Percentiles rank a stretch among this genome's conserved stretches.
Conservation (phyloP, 345 rosid genomes). For the Corchorus capsularis region DNA sequence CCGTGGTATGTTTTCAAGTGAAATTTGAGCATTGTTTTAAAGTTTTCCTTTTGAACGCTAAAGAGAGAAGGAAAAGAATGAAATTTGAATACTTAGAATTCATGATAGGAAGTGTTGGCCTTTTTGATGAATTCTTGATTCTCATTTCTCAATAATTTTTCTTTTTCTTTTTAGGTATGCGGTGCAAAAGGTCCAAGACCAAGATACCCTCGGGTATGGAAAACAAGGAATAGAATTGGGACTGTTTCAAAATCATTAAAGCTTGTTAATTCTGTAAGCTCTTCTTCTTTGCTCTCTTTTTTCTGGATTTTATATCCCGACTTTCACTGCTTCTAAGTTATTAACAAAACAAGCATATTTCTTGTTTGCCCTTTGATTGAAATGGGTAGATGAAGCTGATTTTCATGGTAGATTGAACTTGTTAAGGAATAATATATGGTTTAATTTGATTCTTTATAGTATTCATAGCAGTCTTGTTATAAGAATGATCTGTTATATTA, state of each 20-base stretch:
- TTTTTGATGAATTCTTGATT: neutral
- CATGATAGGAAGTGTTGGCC: neutral
- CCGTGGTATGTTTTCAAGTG: conserved; percentile 50
- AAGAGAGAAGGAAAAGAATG: no score
- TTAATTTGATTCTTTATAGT: neutral
- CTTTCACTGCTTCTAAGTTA: neutral
- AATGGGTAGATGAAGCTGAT: neutral
- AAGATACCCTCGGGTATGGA: conserved; percentile 91
- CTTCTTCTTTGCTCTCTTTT: neutral
- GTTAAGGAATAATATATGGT: neutral
- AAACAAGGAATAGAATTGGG: conserved; percentile 65
- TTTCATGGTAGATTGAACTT: neutral
- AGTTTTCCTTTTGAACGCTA: no score
- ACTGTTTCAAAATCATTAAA: conserved; percentile 78
- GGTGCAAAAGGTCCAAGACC: conserved; percentile 93
- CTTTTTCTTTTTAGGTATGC: conserved; percentile 53
- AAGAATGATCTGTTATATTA: neutral
- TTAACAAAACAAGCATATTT: neutral
- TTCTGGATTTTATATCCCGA: neutral
- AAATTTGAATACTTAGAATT: no score
- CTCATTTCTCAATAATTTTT: neutral
- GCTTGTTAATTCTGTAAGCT: conserved; percentile 66
- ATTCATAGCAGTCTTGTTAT: conserved; percentile 12
- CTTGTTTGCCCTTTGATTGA: neutral
- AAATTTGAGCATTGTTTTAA: neutral